These are phyloP conservation scores for Leccinum subgranulosum DNA, from an alignment of 768 basidiomycete genomes.

Conservation along the genomic window DNA sequence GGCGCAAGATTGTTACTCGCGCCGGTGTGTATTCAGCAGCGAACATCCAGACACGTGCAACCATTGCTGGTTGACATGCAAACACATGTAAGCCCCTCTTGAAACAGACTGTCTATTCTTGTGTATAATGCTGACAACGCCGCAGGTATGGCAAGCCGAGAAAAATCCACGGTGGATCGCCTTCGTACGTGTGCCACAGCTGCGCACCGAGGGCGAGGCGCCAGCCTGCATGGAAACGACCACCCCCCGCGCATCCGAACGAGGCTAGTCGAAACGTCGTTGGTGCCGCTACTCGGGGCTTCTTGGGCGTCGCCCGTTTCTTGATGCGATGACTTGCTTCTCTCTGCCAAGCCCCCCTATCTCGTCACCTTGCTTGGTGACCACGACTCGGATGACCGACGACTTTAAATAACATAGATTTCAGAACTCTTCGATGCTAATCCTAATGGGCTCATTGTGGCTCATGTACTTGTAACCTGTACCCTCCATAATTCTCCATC, in stretches of 20 bases:
- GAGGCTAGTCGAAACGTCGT: background rate
- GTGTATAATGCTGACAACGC: background rate
- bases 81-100: constrained; percentile 16
- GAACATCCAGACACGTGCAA: constrained; percentile 25
- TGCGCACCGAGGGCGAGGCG: constrained; percentile 20
- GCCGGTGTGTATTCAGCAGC: constrained; percentile 27
- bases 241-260: constrained; percentile 11
- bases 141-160: constrained; percentile 31
- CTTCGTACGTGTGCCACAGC: constrained; percentile 28
- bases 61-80: constrained; percentile 30
- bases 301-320: constrained; percentile 8
- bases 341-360: background rate
- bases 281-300: constrained; percentile 1
- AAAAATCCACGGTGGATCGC: constrained; percentile 29
- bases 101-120: too few species aligned
- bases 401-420: background rate
- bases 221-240: constrained; percentile 22
- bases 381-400: background rate
- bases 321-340: constrained; percentile 10
- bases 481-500: background rate
- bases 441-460: background rate
- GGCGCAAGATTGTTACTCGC: constrained; percentile 31
- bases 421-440: background rate
- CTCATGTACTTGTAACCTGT: background rate
- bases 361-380: background rate